phyloP scores from a whole-genome alignment of 306 rosid species.

The Pterocarpus santalinus region DNA sequence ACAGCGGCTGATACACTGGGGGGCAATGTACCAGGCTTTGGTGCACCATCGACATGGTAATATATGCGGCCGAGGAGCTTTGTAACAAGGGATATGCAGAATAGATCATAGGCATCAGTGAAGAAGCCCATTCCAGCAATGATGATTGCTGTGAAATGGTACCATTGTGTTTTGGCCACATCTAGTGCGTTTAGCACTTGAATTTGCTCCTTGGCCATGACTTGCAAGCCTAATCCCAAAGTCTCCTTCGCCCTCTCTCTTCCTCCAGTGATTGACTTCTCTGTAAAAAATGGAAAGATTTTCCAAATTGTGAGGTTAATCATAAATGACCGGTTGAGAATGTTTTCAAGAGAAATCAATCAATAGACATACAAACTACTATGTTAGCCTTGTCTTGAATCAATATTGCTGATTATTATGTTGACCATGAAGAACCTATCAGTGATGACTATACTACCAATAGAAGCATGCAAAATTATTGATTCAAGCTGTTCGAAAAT shows the following conservation, averaged over 20 bases:
- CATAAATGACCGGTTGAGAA: not conserved
- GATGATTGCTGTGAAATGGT: conserved; percentile 78
- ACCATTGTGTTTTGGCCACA: conserved; percentile 79
- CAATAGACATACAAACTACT: not conserved
- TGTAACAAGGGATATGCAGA: conserved; percentile 76
- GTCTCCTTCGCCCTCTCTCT: not conserved
- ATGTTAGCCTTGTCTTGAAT: conserved; percentile 11
- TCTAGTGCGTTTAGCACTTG: conserved; percentile 74
- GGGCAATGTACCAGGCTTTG: conserved; percentile 73
- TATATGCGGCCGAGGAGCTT: conserved; percentile 82
- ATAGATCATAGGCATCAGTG: conserved; percentile 85
- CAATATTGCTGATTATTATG: not conserved
- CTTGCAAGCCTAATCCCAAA: not conserved
- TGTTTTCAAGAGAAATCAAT: not conserved
- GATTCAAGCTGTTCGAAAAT: too few species aligned
- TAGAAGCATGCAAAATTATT: too few species aligned
- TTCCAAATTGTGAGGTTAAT: conserved; percentile 23
- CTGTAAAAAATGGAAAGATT: conserved; percentile 38
- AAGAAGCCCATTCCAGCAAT: conserved; percentile 90
- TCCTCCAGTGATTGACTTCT: conserved; percentile 39
- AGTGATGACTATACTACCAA: not conserved
- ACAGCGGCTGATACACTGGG: conserved; percentile 77
- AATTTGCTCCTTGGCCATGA: conserved; percentile 62
- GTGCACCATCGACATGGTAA: conserved; percentile 67
- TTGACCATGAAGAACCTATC: not conserved